Evolutionary conservation across 441 rosid genomes (phyloP), one percentile per base, ranked within the genome.

Genomic region (Brassica balearica): DNA sequence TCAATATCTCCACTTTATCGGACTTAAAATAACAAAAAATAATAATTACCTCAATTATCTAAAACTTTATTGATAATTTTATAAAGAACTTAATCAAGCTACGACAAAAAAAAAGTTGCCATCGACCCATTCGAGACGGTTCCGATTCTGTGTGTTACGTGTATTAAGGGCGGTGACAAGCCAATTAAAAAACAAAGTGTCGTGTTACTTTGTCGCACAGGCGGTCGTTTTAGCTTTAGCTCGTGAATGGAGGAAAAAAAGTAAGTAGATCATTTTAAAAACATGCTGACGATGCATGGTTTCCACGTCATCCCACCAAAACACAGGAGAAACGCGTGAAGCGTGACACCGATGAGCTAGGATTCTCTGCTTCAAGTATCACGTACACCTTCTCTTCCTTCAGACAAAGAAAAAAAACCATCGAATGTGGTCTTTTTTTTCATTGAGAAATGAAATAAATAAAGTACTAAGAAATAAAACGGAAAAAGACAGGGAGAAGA

Each of bases 281-380:
- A 75, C 65, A 77, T 63, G 81, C 77, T 68, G 89, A 84, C 86
- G 91, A 85, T 86, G 87, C 82, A 83, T 65, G 74, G 48, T 75
- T 66, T 77, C 92, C 93, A 88, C 92, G 91, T 88, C 92, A 84
- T 77, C 83, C 69, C 34, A 80, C 83, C 82, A 43, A 66, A 75
- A 41, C 23, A 70, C 86, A 80, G 76, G 75, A 34, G 56, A 86
- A 87, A 87, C 85, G 92, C 87, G 86, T 77, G 77, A 75, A 58
- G 89, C 87, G 84, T 86, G 92, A 86, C 86, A 81, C 79, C 78
- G 84, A 82, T 69, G 78, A 86, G 80, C 34, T 43, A 60, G 15
- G 72, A 81, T 83, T 66, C 53, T 63, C 23, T 69, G 14, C 65
- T 34, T 34, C 2, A 10, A 6, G 15, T 29, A 1, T 66, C 74